Evolutionary conservation across 106 monocot genomes (phyloP).

Genomic region (Vanilla planifolia): DNA sequence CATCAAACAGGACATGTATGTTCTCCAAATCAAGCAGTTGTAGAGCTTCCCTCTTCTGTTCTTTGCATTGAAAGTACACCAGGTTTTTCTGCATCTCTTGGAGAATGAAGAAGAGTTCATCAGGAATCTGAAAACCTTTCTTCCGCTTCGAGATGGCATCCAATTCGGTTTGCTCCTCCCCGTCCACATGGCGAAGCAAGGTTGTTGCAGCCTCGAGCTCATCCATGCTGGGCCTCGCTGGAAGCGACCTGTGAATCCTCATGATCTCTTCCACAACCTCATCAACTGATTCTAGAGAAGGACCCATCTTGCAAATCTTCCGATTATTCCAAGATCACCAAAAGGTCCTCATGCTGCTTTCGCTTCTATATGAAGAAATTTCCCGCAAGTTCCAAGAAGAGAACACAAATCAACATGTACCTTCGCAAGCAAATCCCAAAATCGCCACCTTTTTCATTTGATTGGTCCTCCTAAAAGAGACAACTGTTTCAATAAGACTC

Average conservation of each 20-base stretch:
- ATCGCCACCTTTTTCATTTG: too few species aligned
- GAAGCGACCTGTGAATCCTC: conserved; percentile 28
- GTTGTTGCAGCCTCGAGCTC: conserved; percentile 27
- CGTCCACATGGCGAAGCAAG: conserved; percentile 17
- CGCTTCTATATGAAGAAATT: not conserved
- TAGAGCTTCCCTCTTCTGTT: conserved; percentile 35
- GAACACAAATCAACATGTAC: not conserved
- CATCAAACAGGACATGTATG: conserved; percentile 23
- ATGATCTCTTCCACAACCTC: conserved; percentile 30
- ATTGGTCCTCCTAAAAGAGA: not conserved
- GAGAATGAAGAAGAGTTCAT: conserved; percentile 33
- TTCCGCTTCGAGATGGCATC: conserved; percentile 27
- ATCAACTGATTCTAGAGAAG: conserved; percentile 14
- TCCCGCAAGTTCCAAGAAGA: not conserved
- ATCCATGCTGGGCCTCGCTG: conserved; percentile 22
- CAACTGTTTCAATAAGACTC: not conserved
- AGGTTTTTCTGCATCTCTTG: conserved; percentile 33
- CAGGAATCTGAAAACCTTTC: conserved; percentile 23
- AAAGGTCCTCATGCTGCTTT: not conserved
- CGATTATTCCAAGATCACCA: not conserved
- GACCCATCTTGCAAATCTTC: conserved; percentile 15
- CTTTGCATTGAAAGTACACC: conserved; percentile 13
- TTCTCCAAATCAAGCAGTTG: conserved; percentile 28
- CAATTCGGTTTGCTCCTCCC: conserved; percentile 20
- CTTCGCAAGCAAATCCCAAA: too few species aligned